Conservation (phyloP, 345 rosid genomes). For the Streptanthus diversifolius region DNA sequence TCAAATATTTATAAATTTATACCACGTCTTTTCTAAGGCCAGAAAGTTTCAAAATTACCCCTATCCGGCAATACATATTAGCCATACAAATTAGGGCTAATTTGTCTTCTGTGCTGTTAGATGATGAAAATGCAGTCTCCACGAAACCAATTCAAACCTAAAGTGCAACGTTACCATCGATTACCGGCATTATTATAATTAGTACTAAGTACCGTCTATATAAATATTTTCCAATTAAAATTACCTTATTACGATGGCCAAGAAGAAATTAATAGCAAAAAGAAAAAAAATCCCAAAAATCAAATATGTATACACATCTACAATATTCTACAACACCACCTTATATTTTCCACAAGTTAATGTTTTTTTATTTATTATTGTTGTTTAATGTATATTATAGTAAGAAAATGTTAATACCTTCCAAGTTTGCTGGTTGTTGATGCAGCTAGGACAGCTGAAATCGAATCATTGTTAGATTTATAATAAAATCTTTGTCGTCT, state of each 20-base stretch:
- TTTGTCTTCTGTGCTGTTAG: background rate
- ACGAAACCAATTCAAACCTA: background rate
- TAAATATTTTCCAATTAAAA: background rate
- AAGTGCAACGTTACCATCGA: background rate
- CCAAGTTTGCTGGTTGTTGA: conserved; percentile 24
- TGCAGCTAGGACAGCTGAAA: conserved; percentile 9
- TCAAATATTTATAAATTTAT: background rate
- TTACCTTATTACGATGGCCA: background rate
- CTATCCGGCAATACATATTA: background rate
- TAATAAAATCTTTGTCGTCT: conserved; percentile 29
- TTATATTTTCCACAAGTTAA: background rate
- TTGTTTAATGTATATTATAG: background rate
- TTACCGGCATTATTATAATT: background rate
- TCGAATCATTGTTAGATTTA: conserved; percentile 17
- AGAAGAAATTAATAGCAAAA: background rate
- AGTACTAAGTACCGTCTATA: background rate
- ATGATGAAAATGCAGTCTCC: background rate
- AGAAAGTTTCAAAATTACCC: background rate
- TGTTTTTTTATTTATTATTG: background rate
- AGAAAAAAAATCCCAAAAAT: background rate
- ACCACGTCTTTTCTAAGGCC: background rate
- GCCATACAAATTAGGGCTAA: background rate
- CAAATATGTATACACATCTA: background rate
- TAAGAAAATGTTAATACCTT: background rate
- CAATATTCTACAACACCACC: background rate